Evolutionary conservation across 768 basidiomycete species (phyloP), one percentile per base, ranked within the genome.

Genomic region (Suillus brevipes): DNA sequence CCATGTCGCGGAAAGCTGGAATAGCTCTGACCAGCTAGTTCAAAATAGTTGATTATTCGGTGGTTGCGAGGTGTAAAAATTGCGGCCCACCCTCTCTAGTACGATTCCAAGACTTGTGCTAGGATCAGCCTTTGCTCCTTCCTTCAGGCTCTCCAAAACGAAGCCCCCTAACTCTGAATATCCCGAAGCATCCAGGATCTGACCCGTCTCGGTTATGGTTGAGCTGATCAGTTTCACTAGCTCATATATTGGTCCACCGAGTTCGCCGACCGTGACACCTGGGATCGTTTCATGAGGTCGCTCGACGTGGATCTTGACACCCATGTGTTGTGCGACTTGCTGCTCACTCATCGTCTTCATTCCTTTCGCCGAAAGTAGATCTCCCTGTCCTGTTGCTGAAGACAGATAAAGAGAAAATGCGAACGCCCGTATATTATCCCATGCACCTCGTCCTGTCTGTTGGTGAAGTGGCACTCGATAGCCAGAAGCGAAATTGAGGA

Each of bases 401-500:
- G 86, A 82, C 67, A 95, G 81, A 76, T 89, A 93, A 67, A 93
- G 77, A 16, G 87, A 84, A 70, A 94, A 87, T 37, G 86, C 81
- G 60, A 96, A 83, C 3, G 87, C 89, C 60, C 90, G 84, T 71
- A 95, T 91, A 63, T 86, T 87, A 75, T 95, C 91, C 84, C 89
- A 94, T 66, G 92, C 92, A 25, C 94, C 93, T 49, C 92, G 87
- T 16, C 88, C 87, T 3, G 89, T 89, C 63, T 86, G 85, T 16
- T 78, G 76, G 74, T 92, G 92, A 45, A 96, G 82, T 6, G 89
- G 86, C 6, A 82, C 80, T 31, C 92, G 89, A 75, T 91, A 95
- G 42, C 91, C 91, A 1, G 91, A 92, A 6, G 84, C 91, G 74
- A 95, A 92, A 74, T 95, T 95, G 40, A 97, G 82, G 18, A 95